Conservation (phyloP, 1,284 basidiomycete genomes). For the Polyporus tsugae region DNA sequence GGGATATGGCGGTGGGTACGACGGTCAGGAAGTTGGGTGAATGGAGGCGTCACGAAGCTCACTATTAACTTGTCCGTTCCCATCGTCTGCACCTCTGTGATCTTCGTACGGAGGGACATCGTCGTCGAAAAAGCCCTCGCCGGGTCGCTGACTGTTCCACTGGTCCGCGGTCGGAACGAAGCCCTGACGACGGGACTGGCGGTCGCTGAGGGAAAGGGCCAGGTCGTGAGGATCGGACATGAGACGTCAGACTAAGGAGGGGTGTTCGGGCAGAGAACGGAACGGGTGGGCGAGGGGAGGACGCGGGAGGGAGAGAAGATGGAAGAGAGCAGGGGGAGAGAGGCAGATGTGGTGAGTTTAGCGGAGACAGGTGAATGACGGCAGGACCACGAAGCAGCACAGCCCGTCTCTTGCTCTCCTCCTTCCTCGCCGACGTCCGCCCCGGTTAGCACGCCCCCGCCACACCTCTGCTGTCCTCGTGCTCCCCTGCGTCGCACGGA, state of each 20-base stretch:
- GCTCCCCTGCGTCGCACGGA: not conserved
- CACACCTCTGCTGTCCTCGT: not conserved
- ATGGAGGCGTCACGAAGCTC: conserved; percentile 26
- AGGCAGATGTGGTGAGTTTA: conserved; percentile 1
- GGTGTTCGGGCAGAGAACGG: not conserved
- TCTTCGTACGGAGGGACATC: conserved; percentile 21
- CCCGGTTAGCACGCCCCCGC: not conserved
- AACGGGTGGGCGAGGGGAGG: not conserved
- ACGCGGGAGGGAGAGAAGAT: conserved; percentile 6
- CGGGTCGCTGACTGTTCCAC: conserved; percentile 24
- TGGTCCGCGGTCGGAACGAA: conserved; percentile 29
- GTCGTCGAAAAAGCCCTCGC: conserved; percentile 17
- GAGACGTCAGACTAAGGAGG: not conserved
- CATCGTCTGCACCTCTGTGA: conserved; percentile 4
- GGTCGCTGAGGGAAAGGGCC: conserved; percentile 26
- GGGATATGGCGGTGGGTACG: conserved; percentile 13
- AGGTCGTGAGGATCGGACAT: conserved; percentile 33
- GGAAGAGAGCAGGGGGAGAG: not conserved
- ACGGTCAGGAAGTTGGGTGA: conserved; percentile 19
- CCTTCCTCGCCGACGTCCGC: not conserved
- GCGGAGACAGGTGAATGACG: conserved; percentile 8
- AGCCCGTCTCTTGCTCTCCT: not conserved
- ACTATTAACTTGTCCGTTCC: conserved; percentile 29
- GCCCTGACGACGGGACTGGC: conserved; percentile 33
- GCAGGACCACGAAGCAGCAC: conserved; percentile 3